Evolutionary conservation across 2,329 filamentous ascomycete species (phyloP).

Genomic region (Oidium heveae): DNA sequence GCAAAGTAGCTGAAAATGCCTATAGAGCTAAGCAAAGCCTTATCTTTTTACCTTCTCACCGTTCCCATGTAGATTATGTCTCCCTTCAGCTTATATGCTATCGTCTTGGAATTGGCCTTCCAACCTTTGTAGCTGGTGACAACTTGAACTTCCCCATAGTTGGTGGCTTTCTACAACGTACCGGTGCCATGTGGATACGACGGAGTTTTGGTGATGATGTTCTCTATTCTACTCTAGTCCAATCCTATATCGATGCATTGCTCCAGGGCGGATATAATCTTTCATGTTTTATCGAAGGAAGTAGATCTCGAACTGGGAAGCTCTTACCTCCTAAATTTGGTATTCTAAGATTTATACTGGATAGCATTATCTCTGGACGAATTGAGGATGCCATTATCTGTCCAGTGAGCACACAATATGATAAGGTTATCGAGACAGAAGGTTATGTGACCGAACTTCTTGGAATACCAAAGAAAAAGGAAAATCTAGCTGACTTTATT

Average conservation of each 20-base stretch:
- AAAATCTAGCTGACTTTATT: constrained; percentile 79
- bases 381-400: constrained; percentile 84
- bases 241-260: constrained; percentile 83
- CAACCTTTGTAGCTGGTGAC: constrained; percentile 82
- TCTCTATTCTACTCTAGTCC: constrained; percentile 76
- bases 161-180: constrained; percentile 75
- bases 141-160: constrained; percentile 88
- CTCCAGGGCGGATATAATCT: constrained; percentile 82
- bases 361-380: constrained; percentile 67
- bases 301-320: constrained; percentile 79
- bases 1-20: constrained; percentile 61
- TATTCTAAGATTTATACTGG: constrained; percentile 73
- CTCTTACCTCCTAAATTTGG: constrained; percentile 86
- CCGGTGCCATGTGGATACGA: constrained; percentile 90
- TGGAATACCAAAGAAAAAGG: constrained; percentile 83
- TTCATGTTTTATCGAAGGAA: constrained; percentile 94
- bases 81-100: constrained; percentile 91
- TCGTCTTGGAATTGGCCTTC: constrained; percentile 64
- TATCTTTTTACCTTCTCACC: constrained; percentile 82
- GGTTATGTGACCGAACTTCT: constrained; percentile 88
- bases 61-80: constrained; percentile 90
- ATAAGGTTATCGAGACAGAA: constrained; percentile 96
- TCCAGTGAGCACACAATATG: constrained; percentile 90
- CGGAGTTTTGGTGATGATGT: constrained; percentile 79
- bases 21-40: constrained; percentile 79